Percentiles rank a stretch among this genome's conserved stretches.
These are phyloP conservation scores for Bruguiera hainesii DNA, from an alignment of 441 rosid genomes.

Conservation along the genomic window DNA sequence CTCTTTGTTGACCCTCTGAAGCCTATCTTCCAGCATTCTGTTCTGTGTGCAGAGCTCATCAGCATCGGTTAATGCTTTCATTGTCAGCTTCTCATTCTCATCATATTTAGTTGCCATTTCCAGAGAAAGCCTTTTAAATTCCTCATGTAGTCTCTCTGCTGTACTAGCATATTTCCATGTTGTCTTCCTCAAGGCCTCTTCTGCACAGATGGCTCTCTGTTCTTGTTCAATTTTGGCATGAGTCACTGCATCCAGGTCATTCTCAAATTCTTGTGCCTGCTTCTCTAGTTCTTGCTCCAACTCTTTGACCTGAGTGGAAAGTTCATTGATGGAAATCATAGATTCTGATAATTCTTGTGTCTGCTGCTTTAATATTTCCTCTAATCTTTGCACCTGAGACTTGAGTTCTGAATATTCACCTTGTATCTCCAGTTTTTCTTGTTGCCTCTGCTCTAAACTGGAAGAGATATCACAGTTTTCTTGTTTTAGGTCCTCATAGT, in stretches of 20 bases:
- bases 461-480: constrained; percentile 55
- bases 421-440: constrained; percentile 46
- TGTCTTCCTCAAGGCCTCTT: constrained; percentile 64
- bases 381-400: constrained; percentile 52
- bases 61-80: constrained; percentile 56
- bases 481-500: constrained; percentile 70
- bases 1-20: constrained; percentile 48
- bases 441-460: constrained; percentile 61
- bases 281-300: constrained; percentile 72
- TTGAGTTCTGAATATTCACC: constrained; percentile 44
- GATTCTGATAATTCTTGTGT: constrained; percentile 47
- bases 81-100: constrained; percentile 64
- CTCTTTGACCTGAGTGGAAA: constrained; percentile 44
- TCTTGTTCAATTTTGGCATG: constrained; percentile 72
- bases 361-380: constrained; percentile 58
- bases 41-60: constrained; percentile 53
- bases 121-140: constrained; percentile 61
- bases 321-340: constrained; percentile 48
- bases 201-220: constrained; percentile 74
- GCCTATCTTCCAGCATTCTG: constrained; percentile 49
- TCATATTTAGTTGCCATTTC: constrained; percentile 68
- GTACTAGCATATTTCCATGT: constrained; percentile 61
- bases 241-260: constrained; percentile 51
- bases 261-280: constrained; percentile 53
- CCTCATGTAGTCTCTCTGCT: constrained; percentile 75